These are phyloP conservation scores for Abelmoschus esculentus DNA, from an alignment of 345 rosid genomes.

Conservation along the genomic window DNA sequence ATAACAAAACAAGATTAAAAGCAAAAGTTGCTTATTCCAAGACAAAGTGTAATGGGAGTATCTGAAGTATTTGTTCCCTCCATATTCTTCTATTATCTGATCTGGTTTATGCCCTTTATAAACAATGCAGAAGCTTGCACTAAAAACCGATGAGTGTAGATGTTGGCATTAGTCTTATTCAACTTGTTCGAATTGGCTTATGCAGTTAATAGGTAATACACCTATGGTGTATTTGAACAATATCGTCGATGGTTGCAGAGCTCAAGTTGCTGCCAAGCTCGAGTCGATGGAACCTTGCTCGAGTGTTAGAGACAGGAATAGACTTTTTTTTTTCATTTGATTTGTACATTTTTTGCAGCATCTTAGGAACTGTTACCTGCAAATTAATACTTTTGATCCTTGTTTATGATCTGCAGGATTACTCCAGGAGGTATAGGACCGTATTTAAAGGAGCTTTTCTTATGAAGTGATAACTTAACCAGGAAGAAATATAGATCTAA, in stretches of 20 bases:
- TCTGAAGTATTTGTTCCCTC: no score
- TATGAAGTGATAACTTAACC: neutral
- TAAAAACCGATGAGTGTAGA: neutral
- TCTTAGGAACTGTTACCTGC: neutral
- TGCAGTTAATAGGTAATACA: slow-evolving; percentile 54
- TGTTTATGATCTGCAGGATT: slow-evolving; percentile 21
- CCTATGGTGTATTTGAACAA: slow-evolving; percentile 60
- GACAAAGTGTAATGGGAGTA: no score
- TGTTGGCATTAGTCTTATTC: neutral
- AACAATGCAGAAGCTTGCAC: slow-evolving; percentile 1
- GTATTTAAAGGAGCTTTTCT: neutral
- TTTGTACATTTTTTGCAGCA: neutral
- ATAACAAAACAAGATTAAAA: no score
- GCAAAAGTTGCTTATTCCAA: no score
- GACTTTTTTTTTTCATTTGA: neutral
- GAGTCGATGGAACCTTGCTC: slow-evolving; percentile 48
- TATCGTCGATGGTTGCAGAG: slow-evolving; percentile 51
- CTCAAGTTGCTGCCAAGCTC: slow-evolving; percentile 60
- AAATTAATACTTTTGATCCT: neutral
- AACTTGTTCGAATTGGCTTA: neutral
- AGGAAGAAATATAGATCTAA: neutral
- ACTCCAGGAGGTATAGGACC: slow-evolving; percentile 43
- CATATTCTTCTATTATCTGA: neutral
- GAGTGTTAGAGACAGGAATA: slow-evolving; percentile 47
- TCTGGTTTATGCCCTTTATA: neutral